Percentiles rank a stretch among this genome's conserved stretches.
phyloP scores from a whole-genome alignment of 768 basidiomycete genomes.

The Coprinellus aureogranulatus region DNA sequence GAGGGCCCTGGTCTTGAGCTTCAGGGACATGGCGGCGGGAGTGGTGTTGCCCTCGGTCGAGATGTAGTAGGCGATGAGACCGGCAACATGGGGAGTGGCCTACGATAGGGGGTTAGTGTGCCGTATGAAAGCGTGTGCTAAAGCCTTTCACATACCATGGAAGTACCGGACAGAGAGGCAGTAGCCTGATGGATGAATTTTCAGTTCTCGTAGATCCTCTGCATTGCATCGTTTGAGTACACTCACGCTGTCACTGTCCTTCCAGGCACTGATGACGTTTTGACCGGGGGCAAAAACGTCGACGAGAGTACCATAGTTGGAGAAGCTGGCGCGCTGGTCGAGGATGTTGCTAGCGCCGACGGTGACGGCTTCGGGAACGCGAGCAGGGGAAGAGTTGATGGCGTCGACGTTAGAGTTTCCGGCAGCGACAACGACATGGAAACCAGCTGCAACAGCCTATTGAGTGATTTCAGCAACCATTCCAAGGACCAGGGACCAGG shows the following conservation, averaged over 20 bases:
- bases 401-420: constrained; percentile 31
- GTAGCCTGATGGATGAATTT: constrained; percentile 16
- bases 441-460: constrained; percentile 22
- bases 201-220: too few relatives aligned
- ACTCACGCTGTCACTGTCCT: constrained; percentile 19
- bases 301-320: constrained; percentile 34
- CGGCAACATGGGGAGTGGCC: constrained; percentile 27
- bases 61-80: constrained; percentile 29
- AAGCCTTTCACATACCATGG: too few relatives aligned
- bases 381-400: constrained; percentile 26
- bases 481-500: too few relatives aligned
- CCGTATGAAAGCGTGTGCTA: too few relatives aligned
- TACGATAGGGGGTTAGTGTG: not conserved
- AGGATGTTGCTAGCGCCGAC: constrained; percentile 31
- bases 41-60: constrained; percentile 26
- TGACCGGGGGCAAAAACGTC: constrained; percentile 35
- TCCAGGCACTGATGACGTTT: constrained; percentile 23
- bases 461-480: not conserved
- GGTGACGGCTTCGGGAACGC: constrained; percentile 29
- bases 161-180: constrained; percentile 22
- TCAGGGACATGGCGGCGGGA: constrained; percentile 30
- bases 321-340: constrained; percentile 31
- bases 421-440: constrained; percentile 31
- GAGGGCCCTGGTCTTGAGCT: constrained; percentile 23
- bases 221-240: too few relatives aligned